phyloP scores from a whole-genome alignment of 2,329 filamentous ascomycete species.

The Amphichorda felina region DNA sequence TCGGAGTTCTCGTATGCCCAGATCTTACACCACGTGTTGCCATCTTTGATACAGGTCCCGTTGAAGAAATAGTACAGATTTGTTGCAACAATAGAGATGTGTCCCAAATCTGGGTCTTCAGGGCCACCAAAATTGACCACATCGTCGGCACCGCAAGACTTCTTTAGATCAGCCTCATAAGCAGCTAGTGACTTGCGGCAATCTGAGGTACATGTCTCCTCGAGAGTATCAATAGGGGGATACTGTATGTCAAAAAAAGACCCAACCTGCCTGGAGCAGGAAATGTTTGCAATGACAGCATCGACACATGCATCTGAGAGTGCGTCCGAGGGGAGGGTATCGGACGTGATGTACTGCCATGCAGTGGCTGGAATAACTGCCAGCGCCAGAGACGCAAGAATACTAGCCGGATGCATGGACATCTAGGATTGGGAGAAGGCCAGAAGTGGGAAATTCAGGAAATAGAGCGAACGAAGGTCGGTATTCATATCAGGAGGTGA shows the following conservation, averaged over 20 bases:
- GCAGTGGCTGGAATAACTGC: background rate
- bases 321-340: background rate
- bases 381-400: background rate
- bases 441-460: too few relatives aligned
- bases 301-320: background rate
- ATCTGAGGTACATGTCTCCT: background rate
- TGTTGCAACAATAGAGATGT: background rate
- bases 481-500: too few relatives aligned
- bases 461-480: too few relatives aligned
- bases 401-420: too few relatives aligned
- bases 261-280: background rate
- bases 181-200: background rate
- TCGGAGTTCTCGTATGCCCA: background rate
- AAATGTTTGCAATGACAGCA: background rate
- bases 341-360: background rate
- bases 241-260: background rate
- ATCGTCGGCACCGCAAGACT: background rate
- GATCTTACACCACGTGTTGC: background rate
- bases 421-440: too few relatives aligned
- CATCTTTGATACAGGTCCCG: constrained; percentile 1
- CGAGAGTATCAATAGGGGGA: background rate
- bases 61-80: constrained; percentile 1
- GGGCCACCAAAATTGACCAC: background rate
- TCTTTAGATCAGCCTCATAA: background rate
- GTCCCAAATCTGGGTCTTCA: background rate